These are phyloP conservation scores for Botrytis byssoidea DNA, from an alignment of 2,329 filamentous ascomycete species.

Conservation along the genomic window DNA sequence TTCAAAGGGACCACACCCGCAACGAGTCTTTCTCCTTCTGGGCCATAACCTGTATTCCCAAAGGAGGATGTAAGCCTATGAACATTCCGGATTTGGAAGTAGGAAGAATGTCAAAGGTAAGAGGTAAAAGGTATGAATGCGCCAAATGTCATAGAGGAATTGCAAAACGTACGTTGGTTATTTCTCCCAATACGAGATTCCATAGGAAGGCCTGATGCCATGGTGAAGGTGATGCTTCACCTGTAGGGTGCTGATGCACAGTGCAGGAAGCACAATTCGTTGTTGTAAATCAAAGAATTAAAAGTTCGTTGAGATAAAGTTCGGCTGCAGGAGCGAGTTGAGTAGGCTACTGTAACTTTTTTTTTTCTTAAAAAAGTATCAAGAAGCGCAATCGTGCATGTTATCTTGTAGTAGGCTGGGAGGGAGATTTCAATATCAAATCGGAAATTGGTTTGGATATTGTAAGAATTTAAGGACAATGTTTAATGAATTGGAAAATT, in stretches of 20 bases:
- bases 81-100: conserved; percentile 14
- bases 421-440: background rate
- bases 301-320: conserved; percentile 25
- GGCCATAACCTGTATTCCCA: conserved; percentile 73
- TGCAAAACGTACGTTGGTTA: conserved; percentile 71
- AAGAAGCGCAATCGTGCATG: conserved; percentile 29
- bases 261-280: conserved; percentile 27
- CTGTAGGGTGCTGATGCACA: conserved; percentile 29
- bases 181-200: conserved; percentile 73
- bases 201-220: conserved; percentile 54
- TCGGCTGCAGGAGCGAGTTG: conserved; percentile 27
- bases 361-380: conserved; percentile 28
- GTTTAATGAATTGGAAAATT: background rate
- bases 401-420: background rate
- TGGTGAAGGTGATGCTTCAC: conserved; percentile 36
- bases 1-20: conserved; percentile 92
- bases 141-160: conserved; percentile 14
- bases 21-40: conserved; percentile 89
- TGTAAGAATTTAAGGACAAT: background rate
- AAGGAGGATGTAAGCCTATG: conserved; percentile 35
- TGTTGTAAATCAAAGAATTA: conserved; percentile 13
- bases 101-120: background rate
- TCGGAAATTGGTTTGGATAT: background rate
- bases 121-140: conserved; percentile 2
- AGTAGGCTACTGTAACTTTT: conserved; percentile 5